phyloP scores from a whole-genome alignment of 2,329 filamentous ascomycete genomes.

The Colletotrichum sp. region DNA sequence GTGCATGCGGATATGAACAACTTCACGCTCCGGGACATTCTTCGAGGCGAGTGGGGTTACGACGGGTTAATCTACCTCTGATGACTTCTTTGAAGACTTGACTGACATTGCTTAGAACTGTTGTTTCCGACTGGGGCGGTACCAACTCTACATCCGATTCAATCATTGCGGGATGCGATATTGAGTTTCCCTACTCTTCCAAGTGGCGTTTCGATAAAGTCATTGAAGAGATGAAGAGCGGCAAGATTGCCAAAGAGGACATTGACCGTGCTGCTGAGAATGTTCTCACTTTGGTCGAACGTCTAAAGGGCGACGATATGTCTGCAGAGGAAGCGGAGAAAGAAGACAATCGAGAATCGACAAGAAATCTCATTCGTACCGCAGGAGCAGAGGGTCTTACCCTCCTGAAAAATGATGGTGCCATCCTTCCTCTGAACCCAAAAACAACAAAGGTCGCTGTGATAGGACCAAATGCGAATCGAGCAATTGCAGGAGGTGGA shows the following conservation, averaged over 20 bases:
- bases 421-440: slow-evolving; percentile 61
- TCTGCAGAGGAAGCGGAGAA: slow-evolving; percentile 60
- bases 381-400: slow-evolving; percentile 68
- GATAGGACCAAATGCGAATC: slow-evolving; percentile 71
- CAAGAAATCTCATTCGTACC: slow-evolving; percentile 62
- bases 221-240: slow-evolving; percentile 54
- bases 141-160: slow-evolving; percentile 61
- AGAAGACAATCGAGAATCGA: slow-evolving; percentile 62
- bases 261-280: slow-evolving; percentile 65
- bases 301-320: slow-evolving; percentile 65
- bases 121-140: slow-evolving; percentile 66
- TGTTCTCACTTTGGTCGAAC: slow-evolving; percentile 63
- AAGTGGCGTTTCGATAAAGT: slow-evolving; percentile 64
- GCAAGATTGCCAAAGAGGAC: slow-evolving; percentile 49
- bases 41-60: slow-evolving; percentile 67
- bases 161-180: slow-evolving; percentile 59
- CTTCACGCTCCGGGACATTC: slow-evolving; percentile 59
- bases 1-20: slow-evolving; percentile 63
- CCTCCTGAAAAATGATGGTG: slow-evolving; percentile 66
- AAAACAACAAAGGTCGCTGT: slow-evolving; percentile 65
- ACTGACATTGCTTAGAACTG: slow-evolving; percentile 41
- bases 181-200: slow-evolving; percentile 62
- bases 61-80: slow-evolving; percentile 50
- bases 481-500: slow-evolving; percentile 70
- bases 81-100: background rate